Conservation (phyloP, 345 rosid genomes). For the Linum lewisii region DNA sequence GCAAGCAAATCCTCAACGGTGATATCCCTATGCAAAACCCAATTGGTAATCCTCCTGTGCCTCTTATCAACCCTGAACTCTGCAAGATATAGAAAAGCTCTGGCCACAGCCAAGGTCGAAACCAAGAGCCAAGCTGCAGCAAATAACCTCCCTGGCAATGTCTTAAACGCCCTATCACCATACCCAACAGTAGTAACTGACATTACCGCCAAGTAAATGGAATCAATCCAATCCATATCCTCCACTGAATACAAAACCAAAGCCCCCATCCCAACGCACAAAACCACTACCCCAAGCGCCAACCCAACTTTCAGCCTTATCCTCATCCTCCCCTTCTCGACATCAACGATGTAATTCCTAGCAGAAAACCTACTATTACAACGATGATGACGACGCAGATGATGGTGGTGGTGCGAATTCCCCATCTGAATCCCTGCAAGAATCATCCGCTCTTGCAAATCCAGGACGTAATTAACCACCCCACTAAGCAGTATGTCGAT, state of each 20-base stretch:
- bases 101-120: slow-evolving; percentile 64
- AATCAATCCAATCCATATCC: slow-evolving; percentile 42
- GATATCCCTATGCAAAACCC: slow-evolving; percentile 52
- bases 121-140: slow-evolving; percentile 63
- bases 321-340: slow-evolving; percentile 73
- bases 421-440: slow-evolving; percentile 33
- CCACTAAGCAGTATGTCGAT: slow-evolving; percentile 56
- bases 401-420: background rate
- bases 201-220: slow-evolving; percentile 69
- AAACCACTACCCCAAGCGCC: slow-evolving; percentile 58
- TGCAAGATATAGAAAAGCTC: slow-evolving; percentile 59
- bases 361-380: slow-evolving; percentile 27
- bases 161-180: slow-evolving; percentile 58
- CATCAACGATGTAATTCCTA: slow-evolving; percentile 44
- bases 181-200: slow-evolving; percentile 77
- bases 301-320: slow-evolving; percentile 61
- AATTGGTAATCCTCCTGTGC: slow-evolving; percentile 51
- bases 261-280: slow-evolving; percentile 50
- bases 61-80: slow-evolving; percentile 63
- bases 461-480: slow-evolving; percentile 52
- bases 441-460: slow-evolving; percentile 54
- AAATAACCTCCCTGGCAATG: slow-evolving; percentile 49
- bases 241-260: slow-evolving; percentile 46
- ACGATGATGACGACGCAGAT: slow-evolving; percentile 4
- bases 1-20: slow-evolving; percentile 56